phyloP scores from a whole-genome alignment of 1,139 yeast genomes.

The Suhomyces bribrorum region DNA sequence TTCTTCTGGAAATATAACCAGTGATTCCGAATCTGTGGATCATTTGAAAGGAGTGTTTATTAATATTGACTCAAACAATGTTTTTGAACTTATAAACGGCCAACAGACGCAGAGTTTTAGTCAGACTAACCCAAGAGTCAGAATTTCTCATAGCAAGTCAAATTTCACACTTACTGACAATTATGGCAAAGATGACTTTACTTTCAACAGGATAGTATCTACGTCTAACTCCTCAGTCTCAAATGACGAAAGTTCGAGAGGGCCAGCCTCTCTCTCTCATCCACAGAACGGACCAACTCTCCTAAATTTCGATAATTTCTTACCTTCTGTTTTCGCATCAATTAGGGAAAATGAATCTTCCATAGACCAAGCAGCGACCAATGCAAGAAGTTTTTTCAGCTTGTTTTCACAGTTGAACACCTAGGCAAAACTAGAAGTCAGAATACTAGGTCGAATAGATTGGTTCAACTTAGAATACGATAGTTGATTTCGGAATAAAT shows the following conservation, averaged over 20 bases:
- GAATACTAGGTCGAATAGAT: too few relatives aligned
- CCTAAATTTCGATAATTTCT: constrained; percentile 2
- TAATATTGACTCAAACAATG: constrained; percentile 19
- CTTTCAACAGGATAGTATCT: constrained; percentile 2
- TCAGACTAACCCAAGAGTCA: constrained; percentile 53
- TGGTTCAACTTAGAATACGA: too few relatives aligned
- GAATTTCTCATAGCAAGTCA: constrained; percentile 44
- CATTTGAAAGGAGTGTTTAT: constrained; percentile 14
- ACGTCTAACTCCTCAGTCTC: constrained; percentile 1
- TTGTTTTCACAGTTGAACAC: not conserved
- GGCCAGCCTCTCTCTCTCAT: not conserved
- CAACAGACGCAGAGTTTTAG: constrained; percentile 48
- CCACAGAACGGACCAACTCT: constrained; percentile 1
- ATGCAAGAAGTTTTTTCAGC: constrained; percentile 1
- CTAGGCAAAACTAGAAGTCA: not conserved
- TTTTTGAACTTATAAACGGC: constrained; percentile 20
- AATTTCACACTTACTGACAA: constrained; percentile 28
- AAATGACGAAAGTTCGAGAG: constrained; percentile 2
- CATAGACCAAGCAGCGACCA: not conserved
- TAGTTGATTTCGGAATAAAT: too few relatives aligned
- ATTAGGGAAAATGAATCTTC: not conserved
- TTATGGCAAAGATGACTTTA: not conserved
- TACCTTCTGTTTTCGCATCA: not conserved
- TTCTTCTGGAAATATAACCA: not conserved
- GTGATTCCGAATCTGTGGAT: constrained; percentile 10